Conservation (phyloP, 805 yeast genomes). For the Kluyveromyces wickerhamii region DNA sequence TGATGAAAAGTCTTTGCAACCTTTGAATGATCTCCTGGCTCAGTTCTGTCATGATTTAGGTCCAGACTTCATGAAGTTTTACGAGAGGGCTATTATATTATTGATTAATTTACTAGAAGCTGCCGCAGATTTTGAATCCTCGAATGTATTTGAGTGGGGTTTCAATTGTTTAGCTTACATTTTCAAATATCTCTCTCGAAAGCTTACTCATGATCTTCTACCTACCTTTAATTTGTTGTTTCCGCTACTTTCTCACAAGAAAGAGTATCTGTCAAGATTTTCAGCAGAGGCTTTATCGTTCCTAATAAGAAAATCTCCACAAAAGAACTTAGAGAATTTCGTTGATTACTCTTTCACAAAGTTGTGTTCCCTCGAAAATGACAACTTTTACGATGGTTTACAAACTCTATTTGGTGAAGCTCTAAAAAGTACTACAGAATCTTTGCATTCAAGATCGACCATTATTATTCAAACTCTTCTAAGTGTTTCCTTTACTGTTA, state of each 20-base stretch:
- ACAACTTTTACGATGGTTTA: constrained; percentile 49
- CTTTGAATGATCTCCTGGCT: constrained; percentile 69
- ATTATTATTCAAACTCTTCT: constrained; percentile 40
- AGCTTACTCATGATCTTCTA: constrained; percentile 50
- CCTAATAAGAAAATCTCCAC: constrained; percentile 59
- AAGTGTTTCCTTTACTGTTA: constrained; percentile 20
- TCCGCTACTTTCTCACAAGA: constrained; percentile 54
- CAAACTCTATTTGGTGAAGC: constrained; percentile 63
- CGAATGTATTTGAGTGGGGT: constrained; percentile 68
- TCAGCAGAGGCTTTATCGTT: constrained; percentile 89
- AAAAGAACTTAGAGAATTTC: constrained; percentile 39
- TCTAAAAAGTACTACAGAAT: constrained; percentile 58
- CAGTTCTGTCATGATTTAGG: constrained; percentile 91
- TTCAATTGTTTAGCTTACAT: constrained; percentile 81
- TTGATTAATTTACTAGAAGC: constrained; percentile 39
- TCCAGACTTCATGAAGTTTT: constrained; percentile 75
- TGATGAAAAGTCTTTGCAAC: constrained; percentile 70
- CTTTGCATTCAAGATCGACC: constrained; percentile 66
- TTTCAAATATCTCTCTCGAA: constrained; percentile 75
- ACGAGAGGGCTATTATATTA: constrained; percentile 42
- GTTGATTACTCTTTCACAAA: constrained; percentile 37
- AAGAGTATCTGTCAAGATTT: constrained; percentile 65
- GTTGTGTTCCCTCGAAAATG: constrained; percentile 29
- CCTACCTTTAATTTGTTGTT: constrained; percentile 62
- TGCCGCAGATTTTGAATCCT: constrained; percentile 42